Percentiles rank a stretch among this genome's conserved stretches.
Evolutionary conservation across 139 green algal species (phyloP).

Genomic region (Ettlia oleoabundans): DNA sequence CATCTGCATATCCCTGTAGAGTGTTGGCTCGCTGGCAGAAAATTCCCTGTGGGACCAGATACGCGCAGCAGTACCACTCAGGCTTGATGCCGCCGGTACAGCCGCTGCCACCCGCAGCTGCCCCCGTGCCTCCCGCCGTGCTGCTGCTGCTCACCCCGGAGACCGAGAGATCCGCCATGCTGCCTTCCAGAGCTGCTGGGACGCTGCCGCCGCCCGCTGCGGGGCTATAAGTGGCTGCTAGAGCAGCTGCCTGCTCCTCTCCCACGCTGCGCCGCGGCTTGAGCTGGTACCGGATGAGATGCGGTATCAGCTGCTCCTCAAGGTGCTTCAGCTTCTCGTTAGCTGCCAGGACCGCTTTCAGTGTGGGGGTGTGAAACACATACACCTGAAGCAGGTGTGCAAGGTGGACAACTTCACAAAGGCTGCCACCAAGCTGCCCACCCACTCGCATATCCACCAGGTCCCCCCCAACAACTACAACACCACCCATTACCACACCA

Average conservation of each 20-base stretch:
- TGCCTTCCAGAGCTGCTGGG: slow-evolving; percentile 1
- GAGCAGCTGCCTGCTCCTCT: not conserved
- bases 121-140: too few species aligned
- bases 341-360: slow-evolving; percentile 55
- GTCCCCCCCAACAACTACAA: too few species aligned
- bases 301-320: slow-evolving; percentile 70
- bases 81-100: not conserved
- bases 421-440: too few species aligned
- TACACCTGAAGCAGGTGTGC: slow-evolving; percentile 13
- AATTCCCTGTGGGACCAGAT: slow-evolving; percentile 32
- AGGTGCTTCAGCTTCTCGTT: slow-evolving; percentile 52
- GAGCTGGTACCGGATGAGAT: slow-evolving; percentile 67
- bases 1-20: slow-evolving; percentile 51
- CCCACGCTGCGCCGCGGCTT: slow-evolving; percentile 19
- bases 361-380: slow-evolving; percentile 36
- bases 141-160: not conserved
- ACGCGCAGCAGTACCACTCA: slow-evolving; percentile 42
- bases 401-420: not conserved
- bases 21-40: slow-evolving; percentile 55
- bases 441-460: too few species aligned
- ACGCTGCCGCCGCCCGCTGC: slow-evolving; percentile 1
- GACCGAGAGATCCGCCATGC: slow-evolving; percentile 8
- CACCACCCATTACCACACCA: not conserved
- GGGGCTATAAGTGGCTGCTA: not conserved
- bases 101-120: not conserved